Evolutionary conservation across 768 basidiomycete genomes (phyloP), one percentile per base, ranked within the genome.

Genomic region (Rhizopogon roseolus): DNA sequence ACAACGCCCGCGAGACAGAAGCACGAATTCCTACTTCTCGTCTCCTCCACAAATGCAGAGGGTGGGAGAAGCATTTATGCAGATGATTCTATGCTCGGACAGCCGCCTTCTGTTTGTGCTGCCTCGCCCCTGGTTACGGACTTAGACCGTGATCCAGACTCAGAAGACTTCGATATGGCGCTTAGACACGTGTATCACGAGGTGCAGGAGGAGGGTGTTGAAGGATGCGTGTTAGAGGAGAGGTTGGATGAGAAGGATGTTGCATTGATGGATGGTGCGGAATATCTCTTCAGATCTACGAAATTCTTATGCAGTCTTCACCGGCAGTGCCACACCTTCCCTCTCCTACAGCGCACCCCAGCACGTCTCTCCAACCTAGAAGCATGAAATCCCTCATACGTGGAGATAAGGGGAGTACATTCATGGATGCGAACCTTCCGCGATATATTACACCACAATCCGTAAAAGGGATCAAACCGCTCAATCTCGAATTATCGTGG

Each of bases 401-500:
- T 36, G 34, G 46, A 48, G 9, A 14, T 34, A n/a, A 22, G 14
- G 40, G 19, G 19, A 22, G 22, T 5, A 19, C 48, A 13, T 14
- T 54, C 38, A 27, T 44, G 28, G 41, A 52, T 6, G 13, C 14
- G 25, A 50, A 57, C 36, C 39, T 57, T 36, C 49, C 13, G 32
- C 22, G 19, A 50, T 49, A 11, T 62, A 75, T 52, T 36, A 25
- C 19, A 6, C 58, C 87, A 57, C 79, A 75, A 63, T 80, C 80
- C 57, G 77, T 74, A 14, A 84, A 80, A 60, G 86, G 86, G 2
- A 64, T 81, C 19, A 76, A 80, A 52, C 73, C 85, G 4, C 70
- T 89, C 4, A 72, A 76, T 19, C 71, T 89, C 13, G 75, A 81
- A 32, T 68, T 90, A 48, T 82, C 84, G 13, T 90, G 88, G 88